Base-by-base conservation (phyloP, 2,329 filamentous ascomycete genomes). In the Monosporascus ibericus region DNA sequence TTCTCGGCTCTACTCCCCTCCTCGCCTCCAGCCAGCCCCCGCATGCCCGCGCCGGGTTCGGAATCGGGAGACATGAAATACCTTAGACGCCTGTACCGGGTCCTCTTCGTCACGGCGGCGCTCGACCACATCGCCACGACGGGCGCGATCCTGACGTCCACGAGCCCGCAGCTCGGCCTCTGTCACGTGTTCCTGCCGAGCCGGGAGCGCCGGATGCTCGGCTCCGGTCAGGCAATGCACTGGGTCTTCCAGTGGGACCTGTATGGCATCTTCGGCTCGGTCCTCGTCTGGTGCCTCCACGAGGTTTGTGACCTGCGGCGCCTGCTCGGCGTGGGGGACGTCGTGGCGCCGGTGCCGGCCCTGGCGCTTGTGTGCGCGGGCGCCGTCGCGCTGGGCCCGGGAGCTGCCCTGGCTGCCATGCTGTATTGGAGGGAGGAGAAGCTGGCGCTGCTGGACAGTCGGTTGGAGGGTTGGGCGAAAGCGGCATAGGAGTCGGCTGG, bases 231-330 rank as follows among this genome's bases (percentile, higher is more conserved):
- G 37, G 52, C 44, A 7, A 27, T 54, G 11, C 52, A 54, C 47
- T 54, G 46, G 15, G 44, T 47, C 27, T 54, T 54, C 52, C 46
- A 42, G 46, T 51, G 49, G 49, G 52, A 54, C 46, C 36, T 47
- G 20, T 48, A 25, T 15, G 39, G 44, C 18, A 51, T 54, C 30
- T 51, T 39, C 49, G 46, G 20, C 14, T 34, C 52, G 3, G 36
- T 42, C 5, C 24, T 51, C 9, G 24, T 51, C n/a, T 51, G 46
- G 46, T 54, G 49, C 25, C 42, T 46, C 8, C 14, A 22, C 15
- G 42, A 17, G 42, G 14, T 47, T 14, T 46, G 25, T 15, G 42
- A 46, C 42, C 22, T 46, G 42, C 42, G 24, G 14, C 42, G 42
- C 42, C 22, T 46, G 22, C 17, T 51, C 8, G 39, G 18, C n/a